phyloP scores from a whole-genome alignment of 2,329 filamentous ascomycete genomes.

The Aspergillus sp. region DNA sequence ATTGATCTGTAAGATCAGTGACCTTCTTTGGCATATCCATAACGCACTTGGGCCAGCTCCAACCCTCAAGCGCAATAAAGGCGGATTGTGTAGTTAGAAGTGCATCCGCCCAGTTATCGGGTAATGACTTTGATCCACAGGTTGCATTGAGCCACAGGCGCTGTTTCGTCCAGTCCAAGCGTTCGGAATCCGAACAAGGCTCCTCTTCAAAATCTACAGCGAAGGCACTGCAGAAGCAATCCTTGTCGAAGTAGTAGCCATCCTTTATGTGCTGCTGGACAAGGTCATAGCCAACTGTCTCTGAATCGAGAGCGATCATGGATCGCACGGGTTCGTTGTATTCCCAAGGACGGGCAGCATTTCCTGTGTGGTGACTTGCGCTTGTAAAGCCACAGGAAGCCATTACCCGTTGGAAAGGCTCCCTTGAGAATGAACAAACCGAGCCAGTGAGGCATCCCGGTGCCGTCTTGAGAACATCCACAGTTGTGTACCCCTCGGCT shows the following conservation, averaged over 20 bases:
- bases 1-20: background rate
- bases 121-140: slow-evolving; percentile 3
- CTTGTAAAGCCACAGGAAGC: slow-evolving; percentile 10
- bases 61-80: slow-evolving; percentile 6
- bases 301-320: slow-evolving; percentile 6
- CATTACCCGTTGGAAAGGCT: slow-evolving; percentile 9
- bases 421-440: background rate
- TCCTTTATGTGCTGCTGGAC: background rate
- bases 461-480: background rate
- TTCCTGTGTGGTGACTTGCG: slow-evolving; percentile 8
- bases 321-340: slow-evolving; percentile 1
- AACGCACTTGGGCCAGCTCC: slow-evolving; percentile 10
- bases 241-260: slow-evolving; percentile 10
- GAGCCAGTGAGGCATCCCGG: slow-evolving; percentile 4
- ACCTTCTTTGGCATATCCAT: slow-evolving; percentile 7
- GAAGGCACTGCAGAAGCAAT: slow-evolving; percentile 10
- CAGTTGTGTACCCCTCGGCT: background rate
- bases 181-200: background rate
- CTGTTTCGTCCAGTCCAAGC: slow-evolving; percentile 8
- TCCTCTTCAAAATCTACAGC: background rate
- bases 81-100: slow-evolving; percentile 9
- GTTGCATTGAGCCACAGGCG: slow-evolving; percentile 11
- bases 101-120: background rate
- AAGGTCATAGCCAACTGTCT: slow-evolving; percentile 12
- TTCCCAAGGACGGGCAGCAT: slow-evolving; percentile 10